Percentiles rank a stretch among this genome's conserved stretches.
phyloP scores from a whole-genome alignment of 805 yeast species.

The Komagataella kurtzmanii region DNA sequence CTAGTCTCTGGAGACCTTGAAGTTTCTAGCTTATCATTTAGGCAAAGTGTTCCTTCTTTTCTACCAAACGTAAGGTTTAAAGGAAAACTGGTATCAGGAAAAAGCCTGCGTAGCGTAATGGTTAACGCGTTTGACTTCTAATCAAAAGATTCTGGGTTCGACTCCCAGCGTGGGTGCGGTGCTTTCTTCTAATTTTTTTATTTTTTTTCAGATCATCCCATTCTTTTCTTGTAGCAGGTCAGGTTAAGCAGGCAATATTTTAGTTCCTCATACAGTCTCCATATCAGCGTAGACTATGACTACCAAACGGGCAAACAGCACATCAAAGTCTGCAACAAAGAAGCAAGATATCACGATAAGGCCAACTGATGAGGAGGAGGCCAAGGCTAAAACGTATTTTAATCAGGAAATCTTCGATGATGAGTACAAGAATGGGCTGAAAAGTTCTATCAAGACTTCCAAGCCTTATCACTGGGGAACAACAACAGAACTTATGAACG shows the following conservation, averaged over 20 bases:
- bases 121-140: constrained; percentile 58
- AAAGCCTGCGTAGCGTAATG: constrained; percentile 36
- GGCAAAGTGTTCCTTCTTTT: too few species aligned
- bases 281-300: not conserved
- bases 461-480: constrained; percentile 89
- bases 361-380: constrained; percentile 20
- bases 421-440: constrained; percentile 24
- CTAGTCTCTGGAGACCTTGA: too few species aligned
- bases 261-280: not conserved
- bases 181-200: not conserved
- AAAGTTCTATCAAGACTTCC: constrained; percentile 33
- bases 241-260: not conserved
- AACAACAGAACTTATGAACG: constrained; percentile 59
- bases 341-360: constrained; percentile 10
- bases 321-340: not conserved
- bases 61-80: too few species aligned
- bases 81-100: not conserved
- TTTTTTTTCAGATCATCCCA: not conserved
- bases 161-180: constrained; percentile 32
- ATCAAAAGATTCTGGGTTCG: constrained; percentile 57
- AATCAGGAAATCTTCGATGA: constrained; percentile 20
- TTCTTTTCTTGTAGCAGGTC: not conserved
- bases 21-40: too few species aligned
- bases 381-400: constrained; percentile 15
- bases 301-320: not conserved